Evolutionary conservation across 257 asterid genomes (phyloP).

Genomic region (Solanum dulcamara): DNA sequence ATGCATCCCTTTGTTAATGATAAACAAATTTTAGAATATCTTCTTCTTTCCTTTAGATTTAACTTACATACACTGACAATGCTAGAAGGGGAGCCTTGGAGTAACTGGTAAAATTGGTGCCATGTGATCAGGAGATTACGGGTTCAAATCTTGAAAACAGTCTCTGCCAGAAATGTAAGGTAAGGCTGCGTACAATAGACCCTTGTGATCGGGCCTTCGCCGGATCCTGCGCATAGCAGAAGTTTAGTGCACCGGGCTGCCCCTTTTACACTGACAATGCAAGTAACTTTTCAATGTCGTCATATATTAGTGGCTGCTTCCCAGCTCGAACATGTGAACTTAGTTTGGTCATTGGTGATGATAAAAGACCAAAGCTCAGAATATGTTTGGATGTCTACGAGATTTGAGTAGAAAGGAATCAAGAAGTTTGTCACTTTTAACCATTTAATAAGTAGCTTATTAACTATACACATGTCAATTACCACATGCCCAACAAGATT

Average conservation of each 20-base stretch:
- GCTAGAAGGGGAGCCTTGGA: too few species aligned
- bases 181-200: too few species aligned
- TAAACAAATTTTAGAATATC: neutral
- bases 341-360: neutral
- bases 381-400: neutral
- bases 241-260: too few species aligned
- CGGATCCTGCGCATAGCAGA: too few species aligned
- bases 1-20: neutral
- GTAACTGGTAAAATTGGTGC: too few species aligned
- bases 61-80: neutral
- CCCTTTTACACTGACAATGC: neutral
- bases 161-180: too few species aligned
- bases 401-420: neutral
- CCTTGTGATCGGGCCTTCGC: too few species aligned
- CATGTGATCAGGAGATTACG: too few species aligned
- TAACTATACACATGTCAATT: neutral
- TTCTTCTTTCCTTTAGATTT: neutral
- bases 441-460: neutral
- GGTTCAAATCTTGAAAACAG: too few species aligned
- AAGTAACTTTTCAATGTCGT: neutral
- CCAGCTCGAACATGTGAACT: neutral
- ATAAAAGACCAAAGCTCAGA: neutral
- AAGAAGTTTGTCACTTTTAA: neutral
- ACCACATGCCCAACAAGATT: neutral
- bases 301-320: neutral